Evolutionary conservation across 2,329 filamentous ascomycete species (phyloP).

Genomic region (Xylariomycetidae sp.): DNA sequence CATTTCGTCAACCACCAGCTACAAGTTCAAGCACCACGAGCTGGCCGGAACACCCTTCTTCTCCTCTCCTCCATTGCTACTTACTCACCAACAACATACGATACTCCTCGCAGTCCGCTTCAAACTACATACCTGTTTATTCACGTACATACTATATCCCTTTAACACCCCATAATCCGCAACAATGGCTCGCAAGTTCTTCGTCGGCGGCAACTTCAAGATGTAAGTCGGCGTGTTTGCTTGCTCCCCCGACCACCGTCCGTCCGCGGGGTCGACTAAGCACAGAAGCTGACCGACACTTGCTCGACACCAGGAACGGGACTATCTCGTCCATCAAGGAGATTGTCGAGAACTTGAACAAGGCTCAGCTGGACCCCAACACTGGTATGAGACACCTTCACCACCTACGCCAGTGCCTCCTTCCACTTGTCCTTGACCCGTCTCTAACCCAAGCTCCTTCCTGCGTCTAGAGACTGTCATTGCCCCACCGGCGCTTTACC

Average conservation of each 20-base stretch:
- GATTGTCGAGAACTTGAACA: slow-evolving; percentile 86
- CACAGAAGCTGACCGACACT: slow-evolving; percentile 1
- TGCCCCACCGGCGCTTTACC: slow-evolving; percentile 84
- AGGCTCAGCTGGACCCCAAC: slow-evolving; percentile 71
- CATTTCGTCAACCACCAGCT: slow-evolving; percentile 2
- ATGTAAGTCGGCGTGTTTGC: slow-evolving; percentile 57
- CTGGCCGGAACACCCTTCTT: background rate
- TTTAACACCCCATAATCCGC: too few relatives aligned
- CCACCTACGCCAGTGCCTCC: background rate
- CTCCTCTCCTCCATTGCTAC: slow-evolving; percentile 1
- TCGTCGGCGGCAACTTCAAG: slow-evolving; percentile 99
- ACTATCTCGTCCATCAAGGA: slow-evolving; percentile 81
- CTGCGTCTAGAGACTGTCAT: slow-evolving; percentile 76
- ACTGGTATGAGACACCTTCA: slow-evolving; percentile 52
- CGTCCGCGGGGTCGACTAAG: background rate
- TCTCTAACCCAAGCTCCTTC: slow-evolving; percentile 9
- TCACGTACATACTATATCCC: too few relatives aligned
- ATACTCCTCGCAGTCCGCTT: background rate
- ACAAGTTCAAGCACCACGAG: background rate
- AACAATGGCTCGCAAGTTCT: slow-evolving; percentile 92
- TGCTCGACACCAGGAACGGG: slow-evolving; percentile 99
- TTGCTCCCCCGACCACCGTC: slow-evolving; percentile 10
- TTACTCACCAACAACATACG: background rate
- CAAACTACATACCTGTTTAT: too few relatives aligned
- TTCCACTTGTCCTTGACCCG: slow-evolving; percentile 1